A percentile compares a stretch with the other conserved stretches of the same genome.
These are phyloP conservation scores for Moniliophthora roreri DNA, from an alignment of 1,284 basidiomycete genomes.

Conservation along the genomic window DNA sequence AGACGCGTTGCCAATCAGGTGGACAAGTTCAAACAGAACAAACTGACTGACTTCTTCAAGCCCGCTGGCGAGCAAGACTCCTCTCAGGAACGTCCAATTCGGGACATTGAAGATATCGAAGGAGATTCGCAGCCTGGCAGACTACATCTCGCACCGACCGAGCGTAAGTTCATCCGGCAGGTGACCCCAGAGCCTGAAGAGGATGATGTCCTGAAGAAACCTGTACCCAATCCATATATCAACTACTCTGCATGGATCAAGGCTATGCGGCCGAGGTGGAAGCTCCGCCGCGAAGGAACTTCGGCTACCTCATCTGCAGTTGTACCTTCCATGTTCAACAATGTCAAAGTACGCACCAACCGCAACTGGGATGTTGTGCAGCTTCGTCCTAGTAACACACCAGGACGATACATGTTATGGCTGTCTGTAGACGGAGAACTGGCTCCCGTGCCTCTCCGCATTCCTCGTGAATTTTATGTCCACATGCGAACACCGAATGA, in stretches of 20 bases:
- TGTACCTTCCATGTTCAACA: slow-evolving; percentile 81
- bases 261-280: slow-evolving; percentile 84
- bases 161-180: slow-evolving; percentile 43
- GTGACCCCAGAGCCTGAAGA: slow-evolving; percentile 39
- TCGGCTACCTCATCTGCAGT: slow-evolving; percentile 33
- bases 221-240: slow-evolving; percentile 57
- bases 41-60: slow-evolving; percentile 93
- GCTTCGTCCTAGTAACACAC: slow-evolving; percentile 74
- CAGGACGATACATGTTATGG: slow-evolving; percentile 92
- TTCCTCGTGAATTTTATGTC: slow-evolving; percentile 92
- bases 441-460: slow-evolving; percentile 77
- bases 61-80: slow-evolving; percentile 37
- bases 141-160: slow-evolving; percentile 57
- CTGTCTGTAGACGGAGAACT: slow-evolving; percentile 83
- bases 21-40: slow-evolving; percentile 98
- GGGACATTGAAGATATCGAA: slow-evolving; percentile 13
- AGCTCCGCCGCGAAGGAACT: slow-evolving; percentile 51
- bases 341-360: slow-evolving; percentile 64
- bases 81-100: slow-evolving; percentile 27
- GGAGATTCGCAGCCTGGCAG: slow-evolving; percentile 24
- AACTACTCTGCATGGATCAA: slow-evolving; percentile 84
- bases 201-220: slow-evolving; percentile 29
- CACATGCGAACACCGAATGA: slow-evolving; percentile 76
- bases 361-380: slow-evolving; percentile 94
- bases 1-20: slow-evolving; percentile 86